phyloP scores from a whole-genome alignment of 2,329 filamentous ascomycete species.

The Pseudocercospora eumusae region DNA sequence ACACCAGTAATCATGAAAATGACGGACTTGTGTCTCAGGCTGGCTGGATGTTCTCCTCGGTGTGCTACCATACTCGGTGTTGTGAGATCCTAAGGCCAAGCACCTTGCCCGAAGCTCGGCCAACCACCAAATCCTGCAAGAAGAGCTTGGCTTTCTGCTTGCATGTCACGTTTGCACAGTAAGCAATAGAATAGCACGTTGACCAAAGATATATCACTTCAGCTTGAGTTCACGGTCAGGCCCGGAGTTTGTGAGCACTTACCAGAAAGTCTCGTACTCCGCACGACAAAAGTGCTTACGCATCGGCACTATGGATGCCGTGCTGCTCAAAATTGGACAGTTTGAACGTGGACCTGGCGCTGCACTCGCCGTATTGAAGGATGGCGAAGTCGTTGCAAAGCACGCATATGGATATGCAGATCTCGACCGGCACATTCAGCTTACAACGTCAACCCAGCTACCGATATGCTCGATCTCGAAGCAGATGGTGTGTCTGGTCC shows the following conservation, averaged over 20 bases:
- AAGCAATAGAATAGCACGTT: background rate
- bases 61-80: background rate
- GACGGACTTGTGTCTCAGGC: background rate
- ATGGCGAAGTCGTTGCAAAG: slow-evolving; percentile 46
- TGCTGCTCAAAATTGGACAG: background rate
- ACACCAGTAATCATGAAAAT: background rate
- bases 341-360: slow-evolving; percentile 46
- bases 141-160: background rate
- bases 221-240: background rate
- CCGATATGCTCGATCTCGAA: slow-evolving; percentile 54
- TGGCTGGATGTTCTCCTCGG: background rate
- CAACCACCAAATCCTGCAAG: background rate
- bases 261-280: background rate
- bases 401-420: slow-evolving; percentile 50
- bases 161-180: background rate
- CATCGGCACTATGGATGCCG: background rate
- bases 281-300: background rate
- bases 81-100: background rate
- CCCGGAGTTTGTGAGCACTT: background rate
- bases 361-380: slow-evolving; percentile 46
- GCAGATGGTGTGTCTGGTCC: slow-evolving; percentile 47
- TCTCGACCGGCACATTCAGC: slow-evolving; percentile 42
- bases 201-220: too few relatives aligned
- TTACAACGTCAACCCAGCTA: slow-evolving; percentile 43
- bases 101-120: background rate